phyloP scores from a whole-genome alignment of 2,329 filamentous ascomycete genomes.

The Stachybotrys chartarum region DNA sequence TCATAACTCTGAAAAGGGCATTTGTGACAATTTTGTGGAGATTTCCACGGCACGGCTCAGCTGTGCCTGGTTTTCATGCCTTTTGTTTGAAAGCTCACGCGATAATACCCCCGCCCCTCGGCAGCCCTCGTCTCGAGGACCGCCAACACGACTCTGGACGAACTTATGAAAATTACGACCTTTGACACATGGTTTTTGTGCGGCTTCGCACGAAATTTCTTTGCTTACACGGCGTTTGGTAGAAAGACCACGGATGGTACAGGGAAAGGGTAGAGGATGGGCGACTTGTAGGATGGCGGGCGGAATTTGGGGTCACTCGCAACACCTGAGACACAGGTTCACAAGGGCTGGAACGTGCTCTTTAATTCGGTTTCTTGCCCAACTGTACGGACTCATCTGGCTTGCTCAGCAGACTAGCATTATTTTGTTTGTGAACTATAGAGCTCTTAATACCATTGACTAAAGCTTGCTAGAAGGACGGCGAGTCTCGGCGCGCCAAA shows the following conservation, averaged over 20 bases:
- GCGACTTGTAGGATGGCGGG: neutral
- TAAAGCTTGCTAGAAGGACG: neutral
- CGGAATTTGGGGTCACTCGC: neutral
- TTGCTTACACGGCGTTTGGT: neutral
- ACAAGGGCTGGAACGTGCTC: neutral
- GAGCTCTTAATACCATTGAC: neutral
- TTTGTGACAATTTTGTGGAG: neutral
- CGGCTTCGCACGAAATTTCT: neutral
- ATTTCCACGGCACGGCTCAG: neutral
- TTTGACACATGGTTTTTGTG: neutral
- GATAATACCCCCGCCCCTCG: slow-evolving; percentile 10
- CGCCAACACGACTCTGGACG: neutral
- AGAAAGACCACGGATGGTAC: neutral
- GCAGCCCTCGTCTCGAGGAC: neutral
- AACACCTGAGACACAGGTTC: no score
- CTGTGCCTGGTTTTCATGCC: neutral
- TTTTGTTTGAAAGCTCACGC: slow-evolving; percentile 9
- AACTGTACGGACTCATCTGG: neutral
- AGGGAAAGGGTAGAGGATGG: neutral
- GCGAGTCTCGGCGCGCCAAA: no score
- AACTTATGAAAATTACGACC: slow-evolving; percentile 1
- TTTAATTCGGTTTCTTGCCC: neutral
- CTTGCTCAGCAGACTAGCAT: neutral
- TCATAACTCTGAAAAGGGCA: neutral
- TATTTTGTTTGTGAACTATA: neutral